These are phyloP conservation scores for Phellopilus nigrolimitatus DNA, from an alignment of 1,284 basidiomycete genomes.

Conservation along the genomic window DNA sequence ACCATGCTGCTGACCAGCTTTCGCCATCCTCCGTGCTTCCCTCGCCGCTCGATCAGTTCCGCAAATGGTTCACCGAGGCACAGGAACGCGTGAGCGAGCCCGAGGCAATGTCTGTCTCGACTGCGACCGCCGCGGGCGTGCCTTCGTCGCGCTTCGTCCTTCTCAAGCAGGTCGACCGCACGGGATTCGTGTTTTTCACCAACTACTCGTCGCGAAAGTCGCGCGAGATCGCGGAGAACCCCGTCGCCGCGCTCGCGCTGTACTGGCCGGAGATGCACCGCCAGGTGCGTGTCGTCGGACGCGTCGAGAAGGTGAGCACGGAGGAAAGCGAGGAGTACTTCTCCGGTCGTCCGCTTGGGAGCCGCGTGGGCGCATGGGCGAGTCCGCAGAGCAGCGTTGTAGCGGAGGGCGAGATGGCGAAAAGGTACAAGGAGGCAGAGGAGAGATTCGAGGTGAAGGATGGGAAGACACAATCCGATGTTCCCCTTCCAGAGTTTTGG, in stretches of 20 bases:
- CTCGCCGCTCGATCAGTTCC: slow-evolving; percentile 80
- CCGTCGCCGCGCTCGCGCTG: slow-evolving; percentile 78
- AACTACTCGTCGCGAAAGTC: slow-evolving; percentile 96
- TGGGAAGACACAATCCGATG: slow-evolving; percentile 38
- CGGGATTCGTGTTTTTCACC: slow-evolving; percentile 93
- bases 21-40: slow-evolving; percentile 53
- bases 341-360: slow-evolving; percentile 77
- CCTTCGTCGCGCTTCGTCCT: slow-evolving; percentile 90
- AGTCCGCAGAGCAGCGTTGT: slow-evolving; percentile 83
- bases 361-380: slow-evolving; percentile 89
- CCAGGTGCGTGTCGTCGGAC: slow-evolving; percentile 83
- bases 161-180: slow-evolving; percentile 82
- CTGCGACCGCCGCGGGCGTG: slow-evolving; percentile 64
- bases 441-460: slow-evolving; percentile 53
- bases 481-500: slow-evolving; percentile 91
- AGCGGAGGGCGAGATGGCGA: slow-evolving; percentile 62
- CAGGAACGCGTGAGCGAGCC: slow-evolving; percentile 67
- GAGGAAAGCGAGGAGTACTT: slow-evolving; percentile 85
- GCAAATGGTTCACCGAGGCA: slow-evolving; percentile 76
- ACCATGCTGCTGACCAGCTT: slow-evolving; percentile 58
- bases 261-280: slow-evolving; percentile 89
- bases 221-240: slow-evolving; percentile 70
- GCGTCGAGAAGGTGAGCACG: slow-evolving; percentile 68
- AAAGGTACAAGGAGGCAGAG: slow-evolving; percentile 56
- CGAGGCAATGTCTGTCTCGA: slow-evolving; percentile 84